Percentiles rank a stretch among this genome's conserved stretches.
Evolutionary conservation across 495 filamentous ascomycete species (phyloP).

Genomic region (Diplogelasinospora grovesii): DNA sequence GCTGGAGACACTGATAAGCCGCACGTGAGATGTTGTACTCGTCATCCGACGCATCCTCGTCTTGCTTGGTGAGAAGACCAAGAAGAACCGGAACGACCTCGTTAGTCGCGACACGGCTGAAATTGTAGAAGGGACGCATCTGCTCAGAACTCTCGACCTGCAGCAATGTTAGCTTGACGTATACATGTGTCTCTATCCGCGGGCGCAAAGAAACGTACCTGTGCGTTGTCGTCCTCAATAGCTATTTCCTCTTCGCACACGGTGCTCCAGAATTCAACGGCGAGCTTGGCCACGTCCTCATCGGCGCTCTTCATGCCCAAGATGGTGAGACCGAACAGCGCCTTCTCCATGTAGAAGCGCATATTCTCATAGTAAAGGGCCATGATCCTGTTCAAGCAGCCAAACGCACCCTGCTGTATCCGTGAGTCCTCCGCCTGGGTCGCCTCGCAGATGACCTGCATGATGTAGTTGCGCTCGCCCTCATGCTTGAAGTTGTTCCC

Average conservation of each 20-base stretch:
- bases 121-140: slow-evolving; percentile 84
- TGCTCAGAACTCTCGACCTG: slow-evolving; percentile 69
- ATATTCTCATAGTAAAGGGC: slow-evolving; percentile 97
- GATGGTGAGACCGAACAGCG: slow-evolving; percentile 94
- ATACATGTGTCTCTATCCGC: background rate
- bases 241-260: slow-evolving; percentile 97
- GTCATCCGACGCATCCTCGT: slow-evolving; percentile 92
- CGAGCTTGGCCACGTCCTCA: slow-evolving; percentile 95
- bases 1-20: slow-evolving; percentile 91
- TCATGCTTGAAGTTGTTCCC: slow-evolving; percentile 97
- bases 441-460: slow-evolving; percentile 99
- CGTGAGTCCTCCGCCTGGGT: slow-evolving; percentile 84
- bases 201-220: slow-evolving; percentile 43
- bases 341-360: slow-evolving; percentile 99
- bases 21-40: slow-evolving; percentile 96
- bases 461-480: slow-evolving; percentile 98
- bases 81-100: slow-evolving; percentile 92
- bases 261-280: slow-evolving; percentile 99
- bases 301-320: slow-evolving; percentile 97
- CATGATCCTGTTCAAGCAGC: slow-evolving; percentile 98
- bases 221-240: slow-evolving; percentile 93
- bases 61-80: slow-evolving; percentile 85
- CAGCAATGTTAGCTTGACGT: slow-evolving; percentile 18
- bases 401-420: slow-evolving; percentile 92
- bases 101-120: slow-evolving; percentile 77